A percentile compares a stretch with the other conserved stretches of the same genome.
These are phyloP conservation scores for Colletotrichum salicis DNA, from an alignment of 2,329 filamentous ascomycete species.

Conservation along the genomic window DNA sequence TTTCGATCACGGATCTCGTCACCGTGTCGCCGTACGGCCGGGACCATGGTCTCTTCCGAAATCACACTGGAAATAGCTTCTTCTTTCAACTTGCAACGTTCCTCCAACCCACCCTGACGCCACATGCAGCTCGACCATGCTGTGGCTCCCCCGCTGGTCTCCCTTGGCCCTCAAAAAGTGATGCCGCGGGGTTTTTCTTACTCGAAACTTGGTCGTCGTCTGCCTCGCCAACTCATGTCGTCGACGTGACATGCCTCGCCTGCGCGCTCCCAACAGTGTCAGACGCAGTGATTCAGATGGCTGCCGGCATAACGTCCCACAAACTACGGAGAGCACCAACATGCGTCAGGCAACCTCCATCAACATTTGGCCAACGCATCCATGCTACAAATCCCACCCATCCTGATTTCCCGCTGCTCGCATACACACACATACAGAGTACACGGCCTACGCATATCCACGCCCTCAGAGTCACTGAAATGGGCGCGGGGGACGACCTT, in stretches of 20 bases:
- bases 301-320: slow-evolving; percentile 22
- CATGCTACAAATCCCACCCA: slow-evolving; percentile 1
- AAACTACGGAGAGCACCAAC: not conserved
- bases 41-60: not conserved
- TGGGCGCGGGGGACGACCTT: slow-evolving; percentile 29
- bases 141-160: not conserved
- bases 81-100: slow-evolving; percentile 17
- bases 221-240: not conserved
- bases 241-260: slow-evolving; percentile 5
- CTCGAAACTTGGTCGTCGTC: not conserved
- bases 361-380: slow-evolving; percentile 23
- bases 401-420: not conserved
- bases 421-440: too few species aligned
- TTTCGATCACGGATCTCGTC: not conserved
- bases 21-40: not conserved
- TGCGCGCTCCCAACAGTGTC: not conserved
- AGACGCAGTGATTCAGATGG: not conserved
- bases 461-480: slow-evolving; percentile 18
- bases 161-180: not conserved
- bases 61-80: not conserved
- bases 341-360: not conserved
- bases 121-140: not conserved
- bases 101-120: slow-evolving; percentile 1
- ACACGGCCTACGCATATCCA: not conserved
- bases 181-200: not conserved